Base-by-base conservation (phyloP, 1,284 basidiomycete genomes). In the Fomitopsis betulina region DNA sequence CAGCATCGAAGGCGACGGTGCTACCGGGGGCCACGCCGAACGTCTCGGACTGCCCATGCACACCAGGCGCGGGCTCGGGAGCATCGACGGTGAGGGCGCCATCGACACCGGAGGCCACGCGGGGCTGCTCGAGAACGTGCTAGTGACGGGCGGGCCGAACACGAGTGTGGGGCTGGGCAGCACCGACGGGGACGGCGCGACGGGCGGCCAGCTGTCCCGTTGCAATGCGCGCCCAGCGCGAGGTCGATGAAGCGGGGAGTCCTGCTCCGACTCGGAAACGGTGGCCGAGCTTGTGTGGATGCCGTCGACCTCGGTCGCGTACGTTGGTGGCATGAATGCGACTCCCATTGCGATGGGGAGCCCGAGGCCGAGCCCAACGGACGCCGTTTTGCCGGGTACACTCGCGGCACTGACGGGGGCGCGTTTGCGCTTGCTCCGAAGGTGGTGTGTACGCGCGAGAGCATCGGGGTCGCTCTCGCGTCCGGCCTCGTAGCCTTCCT, bases 141-240 rank as follows among this genome's bases (percentile, higher is more conserved):
- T 13, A 1, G 45, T 30, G 25, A 7, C 2, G 15, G 32, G n/a
- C 21, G 49, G 32, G 21, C 32, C 49, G 6, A 51, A 51, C 21
- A 27, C 32, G 30, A 51, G 49, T 19, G 33, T 33, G 49, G 49
- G 49, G 19, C 33, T 51, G 32, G 49, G 49, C 49, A 51, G 32
- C 30, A 51, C 5, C 8, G 32, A 51, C 21, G 32, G 49, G 49
- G 49, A 37, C 49, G 49, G 49, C 32, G 33, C 49, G 49, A 35
- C 33, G 33, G 49, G 49, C 49, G 49, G 49, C 49, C 49, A 51
- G 49, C 49, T 51, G 49, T 51, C 30, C 49, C 49, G 35, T 27
- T 51, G 7, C 6, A 32, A 35, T 27, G 49, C 35, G 30, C n/a
- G 49, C 49, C 49, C 49, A 37, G 45, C 25, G 25, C 3, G 25